These are phyloP conservation scores for Endocarpon pusillum DNA, from an alignment of 495 filamentous ascomycete species.

Conservation along the genomic window DNA sequence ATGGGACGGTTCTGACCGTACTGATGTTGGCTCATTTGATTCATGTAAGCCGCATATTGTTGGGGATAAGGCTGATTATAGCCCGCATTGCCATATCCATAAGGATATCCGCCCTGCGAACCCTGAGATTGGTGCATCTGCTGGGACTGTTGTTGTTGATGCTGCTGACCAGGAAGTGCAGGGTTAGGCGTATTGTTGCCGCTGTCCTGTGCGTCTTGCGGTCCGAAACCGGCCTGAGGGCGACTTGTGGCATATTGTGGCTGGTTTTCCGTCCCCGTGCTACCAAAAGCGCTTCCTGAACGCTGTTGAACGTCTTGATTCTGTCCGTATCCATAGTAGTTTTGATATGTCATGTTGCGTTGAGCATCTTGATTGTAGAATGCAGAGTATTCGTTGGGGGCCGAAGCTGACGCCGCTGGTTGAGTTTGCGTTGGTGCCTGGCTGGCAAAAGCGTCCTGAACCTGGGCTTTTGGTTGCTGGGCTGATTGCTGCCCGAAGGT, in stretches of 20 bases:
- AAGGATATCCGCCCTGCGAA: constrained; percentile 38
- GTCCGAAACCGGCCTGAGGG: constrained; percentile 49
- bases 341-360: constrained; percentile 53
- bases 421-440: constrained; percentile 30
- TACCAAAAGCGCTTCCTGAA: constrained; percentile 46
- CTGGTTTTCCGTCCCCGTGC: constrained; percentile 50
- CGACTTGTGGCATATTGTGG: constrained; percentile 60
- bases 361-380: constrained; percentile 80
- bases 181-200: constrained; percentile 83
- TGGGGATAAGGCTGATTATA: constrained; percentile 45
- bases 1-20: constrained; percentile 36
- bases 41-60: constrained; percentile 43
- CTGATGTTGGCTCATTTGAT: constrained; percentile 38
- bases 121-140: constrained; percentile 41
- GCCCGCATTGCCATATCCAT: constrained; percentile 67
- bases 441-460: constrained; percentile 35
- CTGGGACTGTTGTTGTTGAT: constrained; percentile 37
- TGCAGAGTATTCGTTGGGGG: constrained; percentile 62
- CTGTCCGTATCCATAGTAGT: constrained; percentile 67
- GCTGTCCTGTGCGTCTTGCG: constrained; percentile 60
- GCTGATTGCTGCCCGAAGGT: constrained; percentile 61
- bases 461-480: constrained; percentile 45
- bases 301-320: constrained; percentile 68
- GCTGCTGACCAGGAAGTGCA: constrained; percentile 46
- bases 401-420: constrained; percentile 35